Evolutionary conservation across 441 rosid species (phyloP).

Genomic region (Erodium texanum): DNA sequence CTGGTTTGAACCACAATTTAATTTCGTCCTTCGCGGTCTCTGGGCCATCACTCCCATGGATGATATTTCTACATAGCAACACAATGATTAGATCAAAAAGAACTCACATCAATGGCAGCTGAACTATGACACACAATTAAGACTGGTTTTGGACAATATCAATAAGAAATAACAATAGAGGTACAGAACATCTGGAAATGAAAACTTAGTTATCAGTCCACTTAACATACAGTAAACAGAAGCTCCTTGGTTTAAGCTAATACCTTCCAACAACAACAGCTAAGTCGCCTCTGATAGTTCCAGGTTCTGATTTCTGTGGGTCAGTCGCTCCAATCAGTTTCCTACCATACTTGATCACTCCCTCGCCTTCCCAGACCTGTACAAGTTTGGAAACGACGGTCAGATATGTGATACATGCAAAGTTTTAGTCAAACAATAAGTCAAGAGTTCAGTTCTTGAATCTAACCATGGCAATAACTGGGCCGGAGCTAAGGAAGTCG

Average conservation of each 20-base stretch:
- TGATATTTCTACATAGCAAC: slow-evolving; percentile 54
- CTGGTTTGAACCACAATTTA: slow-evolving; percentile 84
- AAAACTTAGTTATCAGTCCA: too few relatives aligned
- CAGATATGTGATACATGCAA: background rate
- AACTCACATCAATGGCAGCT: too few relatives aligned
- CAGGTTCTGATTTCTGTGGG: slow-evolving; percentile 95
- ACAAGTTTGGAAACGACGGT: slow-evolving; percentile 12
- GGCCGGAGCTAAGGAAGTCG: slow-evolving; percentile 96
- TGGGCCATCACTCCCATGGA: slow-evolving; percentile 95
- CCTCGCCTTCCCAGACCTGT: slow-evolving; percentile 99
- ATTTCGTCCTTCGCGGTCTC: slow-evolving; percentile 94
- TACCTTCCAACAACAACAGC: slow-evolving; percentile 95
- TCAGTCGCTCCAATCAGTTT: slow-evolving; percentile 96
- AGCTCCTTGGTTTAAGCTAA: too few relatives aligned
- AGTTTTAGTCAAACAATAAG: background rate
- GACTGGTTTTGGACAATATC: too few relatives aligned
- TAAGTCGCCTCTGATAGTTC: slow-evolving; percentile 93
- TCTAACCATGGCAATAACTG: slow-evolving; percentile 75
- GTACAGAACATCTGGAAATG: too few relatives aligned
- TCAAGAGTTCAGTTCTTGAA: slow-evolving; percentile 5
- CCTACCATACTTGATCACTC: slow-evolving; percentile 77
- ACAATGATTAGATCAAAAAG: background rate
- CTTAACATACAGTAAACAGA: too few relatives aligned
- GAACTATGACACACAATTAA: too few relatives aligned
- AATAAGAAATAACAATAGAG: too few relatives aligned